phyloP scores from a whole-genome alignment of 2,329 filamentous ascomycete genomes.

The Cylindrodendrum hubeiense region DNA sequence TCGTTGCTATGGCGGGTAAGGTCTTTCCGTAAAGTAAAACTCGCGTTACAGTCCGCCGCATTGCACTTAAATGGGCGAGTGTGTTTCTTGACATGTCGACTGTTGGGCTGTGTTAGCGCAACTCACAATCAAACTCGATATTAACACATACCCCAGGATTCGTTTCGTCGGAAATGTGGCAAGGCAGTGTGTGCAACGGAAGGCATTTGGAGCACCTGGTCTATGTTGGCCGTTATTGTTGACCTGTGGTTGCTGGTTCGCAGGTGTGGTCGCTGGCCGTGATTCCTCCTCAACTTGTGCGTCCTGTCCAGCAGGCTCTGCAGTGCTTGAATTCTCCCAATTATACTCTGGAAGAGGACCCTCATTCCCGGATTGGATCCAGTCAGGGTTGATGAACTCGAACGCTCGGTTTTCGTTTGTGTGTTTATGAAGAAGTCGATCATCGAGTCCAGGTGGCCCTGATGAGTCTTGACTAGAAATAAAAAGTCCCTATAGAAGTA shows the following conservation, averaged over 20 bases:
- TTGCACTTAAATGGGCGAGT: neutral
- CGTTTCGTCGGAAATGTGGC: neutral
- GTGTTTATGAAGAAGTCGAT: neutral
- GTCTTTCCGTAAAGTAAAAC: neutral
- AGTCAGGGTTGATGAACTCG: neutral
- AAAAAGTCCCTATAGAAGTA: neutral
- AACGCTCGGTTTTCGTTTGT: neutral
- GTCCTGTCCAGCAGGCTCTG: slow-evolving; percentile 17
- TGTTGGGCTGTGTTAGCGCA: neutral
- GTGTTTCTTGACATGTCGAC: neutral
- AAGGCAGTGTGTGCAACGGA: neutral
- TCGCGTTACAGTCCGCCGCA: neutral
- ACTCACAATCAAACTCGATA: neutral
- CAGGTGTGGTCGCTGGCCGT: neutral
- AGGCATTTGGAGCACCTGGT: neutral
- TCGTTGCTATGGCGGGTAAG: neutral
- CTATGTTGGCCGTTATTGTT: neutral
- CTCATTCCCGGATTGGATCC: slow-evolving; percentile 7
- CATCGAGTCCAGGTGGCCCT: neutral
- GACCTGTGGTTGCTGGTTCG: neutral
- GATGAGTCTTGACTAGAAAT: neutral
- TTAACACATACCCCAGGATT: neutral
- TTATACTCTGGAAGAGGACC: slow-evolving; percentile 8
- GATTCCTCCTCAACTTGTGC: slow-evolving; percentile 6
- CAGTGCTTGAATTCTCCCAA: neutral